These are phyloP conservation scores for Boletus huronensis DNA, from an alignment of 768 basidiomycete genomes.

Conservation along the genomic window DNA sequence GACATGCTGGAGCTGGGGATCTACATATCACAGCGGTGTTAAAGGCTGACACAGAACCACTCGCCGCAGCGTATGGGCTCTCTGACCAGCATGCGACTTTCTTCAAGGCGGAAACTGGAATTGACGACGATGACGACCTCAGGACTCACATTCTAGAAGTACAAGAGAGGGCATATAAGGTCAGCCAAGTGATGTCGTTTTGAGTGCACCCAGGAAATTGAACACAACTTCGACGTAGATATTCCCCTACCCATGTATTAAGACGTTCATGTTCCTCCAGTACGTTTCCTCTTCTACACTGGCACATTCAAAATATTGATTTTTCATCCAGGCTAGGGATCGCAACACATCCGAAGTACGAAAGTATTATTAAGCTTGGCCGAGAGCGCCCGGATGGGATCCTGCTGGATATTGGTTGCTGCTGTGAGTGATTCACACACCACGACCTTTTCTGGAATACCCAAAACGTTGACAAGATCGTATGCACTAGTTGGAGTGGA, in stretches of 20 bases:
- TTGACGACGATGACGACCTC: slow-evolving; percentile 25
- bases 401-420: slow-evolving; percentile 45
- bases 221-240: slow-evolving; percentile 13
- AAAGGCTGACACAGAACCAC: background rate
- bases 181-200: background rate
- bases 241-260: slow-evolving; percentile 29
- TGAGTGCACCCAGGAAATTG: background rate
- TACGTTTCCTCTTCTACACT: background rate
- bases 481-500: slow-evolving; percentile 30
- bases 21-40: background rate
- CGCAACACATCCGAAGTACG: slow-evolving; percentile 15
- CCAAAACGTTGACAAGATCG: background rate
- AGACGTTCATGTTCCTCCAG: slow-evolving; percentile 25
- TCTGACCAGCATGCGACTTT: slow-evolving; percentile 20
- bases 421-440: slow-evolving; percentile 29
- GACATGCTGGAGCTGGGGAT: slow-evolving; percentile 7
- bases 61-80: background rate
- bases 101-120: slow-evolving; percentile 29
- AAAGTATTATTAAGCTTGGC: slow-evolving; percentile 34
- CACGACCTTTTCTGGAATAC: background rate
- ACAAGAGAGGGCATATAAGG: slow-evolving; percentile 31
- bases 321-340: slow-evolving; percentile 7
- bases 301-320: background rate
- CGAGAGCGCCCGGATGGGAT: slow-evolving; percentile 35
- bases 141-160: slow-evolving; percentile 30